Conservation (phyloP, 2,329 filamentous ascomycete species). For the Xylaria sp. region DNA sequence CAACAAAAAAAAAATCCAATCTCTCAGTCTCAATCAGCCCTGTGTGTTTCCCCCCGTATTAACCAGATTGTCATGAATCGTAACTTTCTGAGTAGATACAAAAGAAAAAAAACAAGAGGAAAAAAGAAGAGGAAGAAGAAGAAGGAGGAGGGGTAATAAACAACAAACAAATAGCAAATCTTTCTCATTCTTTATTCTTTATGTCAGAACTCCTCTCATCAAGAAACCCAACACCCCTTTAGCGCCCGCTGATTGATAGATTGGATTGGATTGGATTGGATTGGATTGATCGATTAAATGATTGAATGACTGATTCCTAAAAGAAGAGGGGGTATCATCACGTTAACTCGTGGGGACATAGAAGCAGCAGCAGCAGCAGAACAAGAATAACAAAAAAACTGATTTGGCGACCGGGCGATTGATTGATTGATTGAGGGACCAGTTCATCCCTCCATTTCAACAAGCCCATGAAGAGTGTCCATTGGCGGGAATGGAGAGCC, state of each 20-base stretch:
- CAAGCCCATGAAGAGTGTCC: too few relatives aligned
- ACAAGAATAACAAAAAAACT: conserved; percentile 7
- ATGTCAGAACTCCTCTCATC: background rate
- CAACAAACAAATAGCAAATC: background rate
- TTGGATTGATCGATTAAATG: background rate
- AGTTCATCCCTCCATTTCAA: too few relatives aligned
- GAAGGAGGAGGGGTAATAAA: background rate
- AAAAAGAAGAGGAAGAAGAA: background rate
- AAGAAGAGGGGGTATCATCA: conserved; percentile 35
- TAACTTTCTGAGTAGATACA: conserved; percentile 4
- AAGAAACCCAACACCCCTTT: conserved; percentile 17
- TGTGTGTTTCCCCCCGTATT: conserved; percentile 1
- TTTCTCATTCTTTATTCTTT: conserved; percentile 23
- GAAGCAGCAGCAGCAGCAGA: too few relatives aligned
- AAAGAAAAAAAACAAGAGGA: background rate
- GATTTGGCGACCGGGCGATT: background rate
- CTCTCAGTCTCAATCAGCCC: background rate
- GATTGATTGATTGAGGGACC: background rate
- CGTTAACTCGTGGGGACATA: conserved; percentile 6
- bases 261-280: background rate
- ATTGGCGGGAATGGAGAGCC: too few relatives aligned
- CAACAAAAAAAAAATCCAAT: background rate
- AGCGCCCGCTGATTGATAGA: conserved; percentile 28
- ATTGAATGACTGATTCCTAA: too few relatives aligned
- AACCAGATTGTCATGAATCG: conserved; percentile 9